phyloP scores from a whole-genome alignment of 2,329 filamentous ascomycete genomes.

The Pseudovirgaria hyperparasitica region DNA sequence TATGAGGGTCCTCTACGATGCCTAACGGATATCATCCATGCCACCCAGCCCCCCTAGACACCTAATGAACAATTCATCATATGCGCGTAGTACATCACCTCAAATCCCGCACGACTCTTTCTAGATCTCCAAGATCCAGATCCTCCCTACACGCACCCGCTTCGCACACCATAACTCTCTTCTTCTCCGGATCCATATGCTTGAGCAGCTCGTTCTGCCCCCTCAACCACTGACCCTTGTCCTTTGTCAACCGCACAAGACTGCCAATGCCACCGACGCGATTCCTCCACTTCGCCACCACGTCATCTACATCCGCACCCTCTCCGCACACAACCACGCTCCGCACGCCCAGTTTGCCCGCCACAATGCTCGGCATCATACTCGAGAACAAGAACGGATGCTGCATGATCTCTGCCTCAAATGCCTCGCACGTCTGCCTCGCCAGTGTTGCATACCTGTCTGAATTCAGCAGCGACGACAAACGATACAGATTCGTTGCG shows the following conservation, averaged over 20 bases:
- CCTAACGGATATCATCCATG: too few species aligned
- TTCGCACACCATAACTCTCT: slow-evolving; percentile 25
- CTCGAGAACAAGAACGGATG: slow-evolving; percentile 87
- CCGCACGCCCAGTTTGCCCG: slow-evolving; percentile 56
- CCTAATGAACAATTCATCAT: too few species aligned
- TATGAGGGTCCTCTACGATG: too few species aligned
- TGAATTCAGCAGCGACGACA: slow-evolving; percentile 57
- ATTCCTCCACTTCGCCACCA: slow-evolving; percentile 27
- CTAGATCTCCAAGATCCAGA: slow-evolving; percentile 18
- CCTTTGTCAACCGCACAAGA: slow-evolving; percentile 1
- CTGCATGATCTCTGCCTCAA: slow-evolving; percentile 83
- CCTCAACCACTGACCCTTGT: slow-evolving; percentile 35
- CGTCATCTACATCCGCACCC: slow-evolving; percentile 27
- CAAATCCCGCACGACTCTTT: slow-evolving; percentile 5
- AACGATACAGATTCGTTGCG: slow-evolving; percentile 75
- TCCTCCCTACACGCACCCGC: slow-evolving; percentile 31
- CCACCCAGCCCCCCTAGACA: too few species aligned
- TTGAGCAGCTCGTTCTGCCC: slow-evolving; percentile 35
- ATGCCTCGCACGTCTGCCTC: slow-evolving; percentile 64
- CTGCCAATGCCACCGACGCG: slow-evolving; percentile 19
- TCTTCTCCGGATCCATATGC: slow-evolving; percentile 25
- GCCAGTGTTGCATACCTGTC: slow-evolving; percentile 52
- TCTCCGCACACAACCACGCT: slow-evolving; percentile 44
- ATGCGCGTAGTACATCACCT: too few species aligned
- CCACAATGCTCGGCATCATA: slow-evolving; percentile 63